A percentile compares a stretch with the other conserved stretches of the same genome.
Evolutionary conservation across 768 basidiomycete species (phyloP).

Genomic region (Mycena floridula): DNA sequence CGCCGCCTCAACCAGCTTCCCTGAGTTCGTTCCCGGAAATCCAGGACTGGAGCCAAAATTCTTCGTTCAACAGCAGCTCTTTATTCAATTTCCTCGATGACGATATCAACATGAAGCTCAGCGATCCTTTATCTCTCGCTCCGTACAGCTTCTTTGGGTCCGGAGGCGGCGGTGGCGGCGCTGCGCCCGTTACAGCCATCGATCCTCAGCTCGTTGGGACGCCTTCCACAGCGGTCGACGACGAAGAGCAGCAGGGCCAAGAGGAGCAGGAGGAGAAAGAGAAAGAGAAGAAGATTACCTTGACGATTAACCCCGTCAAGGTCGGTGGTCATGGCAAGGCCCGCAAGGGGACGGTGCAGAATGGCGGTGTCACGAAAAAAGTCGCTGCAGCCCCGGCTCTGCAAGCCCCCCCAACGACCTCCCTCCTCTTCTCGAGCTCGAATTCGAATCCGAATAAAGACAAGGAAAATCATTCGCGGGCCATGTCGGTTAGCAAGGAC

Average conservation of each 20-base stretch:
- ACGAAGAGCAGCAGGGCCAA: background rate
- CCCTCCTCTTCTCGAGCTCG: conserved; percentile 1
- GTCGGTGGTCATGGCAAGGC: conserved; percentile 55
- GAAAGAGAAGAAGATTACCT: conserved; percentile 27
- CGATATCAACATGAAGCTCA: background rate
- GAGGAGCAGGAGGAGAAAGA: background rate
- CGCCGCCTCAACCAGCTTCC: too few species aligned
- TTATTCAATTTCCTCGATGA: background rate
- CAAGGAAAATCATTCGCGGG: conserved; percentile 27
- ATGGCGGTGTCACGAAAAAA: conserved; percentile 70
- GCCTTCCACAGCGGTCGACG: background rate
- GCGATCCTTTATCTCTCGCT: background rate
- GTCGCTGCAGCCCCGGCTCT: conserved; percentile 19
- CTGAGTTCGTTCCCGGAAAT: background rate
- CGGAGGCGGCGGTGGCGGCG: background rate
- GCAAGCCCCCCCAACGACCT: conserved; percentile 9
- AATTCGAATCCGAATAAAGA: conserved; percentile 10
- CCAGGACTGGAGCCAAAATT: background rate
- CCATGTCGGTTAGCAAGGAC: conserved; percentile 12
- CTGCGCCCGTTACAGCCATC: background rate
- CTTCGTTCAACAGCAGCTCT: background rate
- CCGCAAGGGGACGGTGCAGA: conserved; percentile 62
- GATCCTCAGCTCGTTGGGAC: background rate
- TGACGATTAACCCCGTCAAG: conserved; percentile 49
- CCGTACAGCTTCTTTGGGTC: background rate